Conservation (phyloP, 441 rosid species). For the Euphorbia schlechtendalii region DNA sequence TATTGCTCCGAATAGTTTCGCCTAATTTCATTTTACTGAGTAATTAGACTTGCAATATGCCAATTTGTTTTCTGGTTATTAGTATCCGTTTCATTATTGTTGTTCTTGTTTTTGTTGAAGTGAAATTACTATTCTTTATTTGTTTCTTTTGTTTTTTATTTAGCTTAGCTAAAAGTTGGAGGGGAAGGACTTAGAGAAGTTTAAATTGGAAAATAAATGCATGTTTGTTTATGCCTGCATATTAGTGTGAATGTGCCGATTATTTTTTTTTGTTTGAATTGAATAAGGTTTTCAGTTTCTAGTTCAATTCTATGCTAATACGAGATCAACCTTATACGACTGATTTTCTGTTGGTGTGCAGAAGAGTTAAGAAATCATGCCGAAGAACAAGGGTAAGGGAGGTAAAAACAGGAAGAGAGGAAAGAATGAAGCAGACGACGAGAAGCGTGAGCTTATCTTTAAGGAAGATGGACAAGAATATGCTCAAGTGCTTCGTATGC, state of each 20-base stretch:
- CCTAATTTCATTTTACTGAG: background rate
- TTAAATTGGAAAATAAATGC: background rate
- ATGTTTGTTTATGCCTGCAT: background rate
- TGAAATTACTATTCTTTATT: background rate
- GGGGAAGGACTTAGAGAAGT: background rate
- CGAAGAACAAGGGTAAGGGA: conserved; percentile 83
- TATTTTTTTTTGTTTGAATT: background rate
- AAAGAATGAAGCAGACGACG: conserved; percentile 74
- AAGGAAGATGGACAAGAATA: conserved; percentile 82
- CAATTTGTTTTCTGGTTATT: background rate
- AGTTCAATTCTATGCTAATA: background rate
- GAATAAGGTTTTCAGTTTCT: conserved; percentile 6
- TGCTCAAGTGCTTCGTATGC: conserved; percentile 71
- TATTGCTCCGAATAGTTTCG: background rate
- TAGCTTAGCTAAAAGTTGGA: background rate
- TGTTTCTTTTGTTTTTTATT: background rate
- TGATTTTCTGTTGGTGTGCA: background rate
- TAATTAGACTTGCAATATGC: background rate
- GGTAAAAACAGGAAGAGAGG: conserved; percentile 89
- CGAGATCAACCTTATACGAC: too few species aligned
- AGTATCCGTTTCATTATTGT: too few species aligned
- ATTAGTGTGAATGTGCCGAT: background rate
- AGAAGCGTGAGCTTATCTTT: conserved; percentile 67
- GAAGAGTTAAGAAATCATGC: conserved; percentile 34
- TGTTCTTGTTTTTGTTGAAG: background rate